These are phyloP conservation scores for Eutrema yunnanense DNA, from an alignment of 345 rosid species.

Conservation along the genomic window DNA sequence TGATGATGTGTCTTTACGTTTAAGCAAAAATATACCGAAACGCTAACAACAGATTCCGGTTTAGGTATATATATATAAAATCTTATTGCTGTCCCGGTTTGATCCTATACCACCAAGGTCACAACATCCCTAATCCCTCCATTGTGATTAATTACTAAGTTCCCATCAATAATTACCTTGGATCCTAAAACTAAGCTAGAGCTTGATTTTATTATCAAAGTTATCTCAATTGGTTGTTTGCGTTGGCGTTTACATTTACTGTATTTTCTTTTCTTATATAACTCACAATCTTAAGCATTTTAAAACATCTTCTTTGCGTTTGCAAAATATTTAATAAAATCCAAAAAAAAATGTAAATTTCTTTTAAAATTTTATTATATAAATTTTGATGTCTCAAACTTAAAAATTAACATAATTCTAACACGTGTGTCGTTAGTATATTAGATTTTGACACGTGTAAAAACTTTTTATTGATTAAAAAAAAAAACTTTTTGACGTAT, in stretches of 20 bases:
- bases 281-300: neutral
- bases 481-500: too few relatives aligned
- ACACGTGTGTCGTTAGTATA: too few relatives aligned
- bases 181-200: neutral
- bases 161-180: neutral
- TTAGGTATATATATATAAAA: neutral
- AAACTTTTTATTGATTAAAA: too few relatives aligned
- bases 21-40: neutral
- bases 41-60: neutral
- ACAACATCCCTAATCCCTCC: neutral
- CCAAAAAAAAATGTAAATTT: neutral
- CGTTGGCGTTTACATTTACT: neutral
- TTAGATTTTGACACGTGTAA: too few relatives aligned
- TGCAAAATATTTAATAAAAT: neutral
- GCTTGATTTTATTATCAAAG: neutral
- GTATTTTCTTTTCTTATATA: neutral
- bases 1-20: slow-evolving; percentile 2
- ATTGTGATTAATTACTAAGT: neutral
- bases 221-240: neutral
- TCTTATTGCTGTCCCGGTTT: neutral
- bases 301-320: neutral
- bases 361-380: too few relatives aligned
- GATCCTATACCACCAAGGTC: neutral
- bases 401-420: too few relatives aligned
- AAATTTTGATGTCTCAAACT: too few relatives aligned